Evolutionary conservation across 805 yeast genomes (phyloP), one percentile per base, ranked within the genome.

Genomic region (Cyberlindnera amylophila): DNA sequence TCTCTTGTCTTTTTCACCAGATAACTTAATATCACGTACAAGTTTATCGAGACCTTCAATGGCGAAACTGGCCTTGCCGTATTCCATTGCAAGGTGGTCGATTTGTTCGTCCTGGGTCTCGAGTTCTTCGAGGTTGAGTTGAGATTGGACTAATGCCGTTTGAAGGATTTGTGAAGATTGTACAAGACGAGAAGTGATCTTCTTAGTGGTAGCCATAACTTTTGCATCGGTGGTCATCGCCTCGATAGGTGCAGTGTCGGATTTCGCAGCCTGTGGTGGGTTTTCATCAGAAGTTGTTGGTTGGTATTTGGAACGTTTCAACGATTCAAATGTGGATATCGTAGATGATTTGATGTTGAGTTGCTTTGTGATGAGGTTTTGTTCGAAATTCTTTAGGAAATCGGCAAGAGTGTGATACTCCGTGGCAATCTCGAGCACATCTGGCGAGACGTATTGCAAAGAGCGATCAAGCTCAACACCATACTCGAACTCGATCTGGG

Each of bases 111-210:
- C 47, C 33, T 58, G 62, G 3, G 45, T 47, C 10, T 50, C 53
- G 21, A 58, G 35, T 16, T 56, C 61, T 2, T 56, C 59, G 10
- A 58, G 21, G 29, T 56, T 58, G 17, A 58, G 37, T 34, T 54
- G 54, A 1, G 57, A 52, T 36, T 56, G 59, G 14, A 58, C 36
- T 23, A 58, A 34, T 8, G 61, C 47, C 1, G 54, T 40, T 30
- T 58, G 62, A 29, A 58, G 34, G 7, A 56, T 40, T 36, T 54
- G 56, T 14, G 53, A 46, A 4, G 62, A 56, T 32, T 52, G 52
- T 6, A 40, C 24, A n/a, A 58, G 38, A 11, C 46, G 45, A 4
- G 57, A 48, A 8, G 61, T 58, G 32, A 58, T 58, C 38, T 49
- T 52, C 40, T 51, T 56, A 0, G 56, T 58, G 5, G 62, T 54